Evolutionary conservation across 1,284 basidiomycete genomes (phyloP).

Genomic region (Rhodotorula mucilaginosa): DNA sequence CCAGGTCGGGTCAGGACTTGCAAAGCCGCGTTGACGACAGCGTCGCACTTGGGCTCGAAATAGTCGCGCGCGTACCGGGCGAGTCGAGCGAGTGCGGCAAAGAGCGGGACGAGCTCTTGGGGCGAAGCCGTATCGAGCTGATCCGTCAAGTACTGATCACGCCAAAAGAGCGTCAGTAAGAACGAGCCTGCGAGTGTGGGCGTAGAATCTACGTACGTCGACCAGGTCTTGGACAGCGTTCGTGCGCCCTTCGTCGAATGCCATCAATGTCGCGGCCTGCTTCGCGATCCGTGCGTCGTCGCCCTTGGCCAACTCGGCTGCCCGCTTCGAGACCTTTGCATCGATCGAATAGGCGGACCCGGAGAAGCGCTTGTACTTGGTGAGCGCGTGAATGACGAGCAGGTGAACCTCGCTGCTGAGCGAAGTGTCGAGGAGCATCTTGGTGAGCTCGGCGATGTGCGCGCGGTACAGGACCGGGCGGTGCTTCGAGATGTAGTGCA

Average conservation of each 20-base stretch:
- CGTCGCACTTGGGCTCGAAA: slow-evolving; percentile 73
- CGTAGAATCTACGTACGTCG: slow-evolving; percentile 57
- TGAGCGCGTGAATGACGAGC: slow-evolving; percentile 70
- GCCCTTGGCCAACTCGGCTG: slow-evolving; percentile 62
- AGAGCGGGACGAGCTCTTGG: slow-evolving; percentile 63
- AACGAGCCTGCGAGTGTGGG: background rate
- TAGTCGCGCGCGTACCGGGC: slow-evolving; percentile 62
- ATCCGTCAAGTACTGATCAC: slow-evolving; percentile 60
- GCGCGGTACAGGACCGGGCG: slow-evolving; percentile 69
- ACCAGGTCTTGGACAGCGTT: slow-evolving; percentile 60
- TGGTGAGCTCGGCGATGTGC: slow-evolving; percentile 71
- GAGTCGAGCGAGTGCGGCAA: slow-evolving; percentile 72
- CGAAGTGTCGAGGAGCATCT: slow-evolving; percentile 55
- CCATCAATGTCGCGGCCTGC: slow-evolving; percentile 77
- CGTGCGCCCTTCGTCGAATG: slow-evolving; percentile 52
- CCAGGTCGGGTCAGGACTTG: slow-evolving; percentile 67
- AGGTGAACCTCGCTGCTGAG: slow-evolving; percentile 57
- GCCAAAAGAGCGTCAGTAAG: slow-evolving; percentile 31
- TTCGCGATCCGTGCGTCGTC: slow-evolving; percentile 60
- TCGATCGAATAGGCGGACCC: slow-evolving; percentile 62
- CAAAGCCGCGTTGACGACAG: slow-evolving; percentile 68
- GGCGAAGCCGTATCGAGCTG: slow-evolving; percentile 57
- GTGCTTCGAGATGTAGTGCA: slow-evolving; percentile 69
- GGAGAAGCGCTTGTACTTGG: slow-evolving; percentile 62
- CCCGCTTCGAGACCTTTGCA: slow-evolving; percentile 62